Conservation (phyloP, 164 flowering plant genomes). For the Tinospora cordifolia region DNA sequence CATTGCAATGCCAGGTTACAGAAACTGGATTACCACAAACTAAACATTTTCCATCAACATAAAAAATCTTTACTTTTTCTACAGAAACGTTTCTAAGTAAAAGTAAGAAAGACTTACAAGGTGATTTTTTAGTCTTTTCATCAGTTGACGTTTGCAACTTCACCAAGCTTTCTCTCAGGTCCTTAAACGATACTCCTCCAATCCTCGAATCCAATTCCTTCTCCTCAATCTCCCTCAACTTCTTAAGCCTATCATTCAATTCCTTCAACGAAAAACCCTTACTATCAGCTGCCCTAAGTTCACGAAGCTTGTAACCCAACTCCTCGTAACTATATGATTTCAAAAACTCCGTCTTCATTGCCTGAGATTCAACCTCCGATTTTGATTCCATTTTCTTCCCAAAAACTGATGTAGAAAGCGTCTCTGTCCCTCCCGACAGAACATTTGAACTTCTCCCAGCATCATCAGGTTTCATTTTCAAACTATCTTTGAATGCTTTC, state of each 20-base stretch:
- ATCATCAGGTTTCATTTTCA: slow-evolving; percentile 26
- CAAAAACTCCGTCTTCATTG: slow-evolving; percentile 30
- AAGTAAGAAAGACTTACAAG: slow-evolving; percentile 20
- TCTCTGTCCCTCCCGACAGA: slow-evolving; percentile 25
- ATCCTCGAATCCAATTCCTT: slow-evolving; percentile 27
- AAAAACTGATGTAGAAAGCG: too few relatives aligned
- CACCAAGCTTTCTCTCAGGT: slow-evolving; percentile 36
- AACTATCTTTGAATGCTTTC: too few relatives aligned
- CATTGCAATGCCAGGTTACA: too few relatives aligned
- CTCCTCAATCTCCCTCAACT: slow-evolving; percentile 55
- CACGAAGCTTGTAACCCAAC: slow-evolving; percentile 56
- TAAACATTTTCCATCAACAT: too few relatives aligned
- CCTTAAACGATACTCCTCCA: slow-evolving; percentile 23
- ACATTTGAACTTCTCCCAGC: not conserved
- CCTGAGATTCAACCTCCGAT: slow-evolving; percentile 13
- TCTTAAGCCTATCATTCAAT: slow-evolving; percentile 60
- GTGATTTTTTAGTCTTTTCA: slow-evolving; percentile 17
- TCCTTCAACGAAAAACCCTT: slow-evolving; percentile 56
- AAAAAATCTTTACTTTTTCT: not conserved
- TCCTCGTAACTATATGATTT: slow-evolving; percentile 37
- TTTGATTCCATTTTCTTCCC: slow-evolving; percentile 6
- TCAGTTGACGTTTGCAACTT: slow-evolving; percentile 19
- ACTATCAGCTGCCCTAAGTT: slow-evolving; percentile 40
- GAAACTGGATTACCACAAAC: too few relatives aligned
- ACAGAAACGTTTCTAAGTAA: not conserved